Base-by-base conservation (phyloP, 352 stramenopile genomes). In the Pseudoperonospora humuli region DNA sequence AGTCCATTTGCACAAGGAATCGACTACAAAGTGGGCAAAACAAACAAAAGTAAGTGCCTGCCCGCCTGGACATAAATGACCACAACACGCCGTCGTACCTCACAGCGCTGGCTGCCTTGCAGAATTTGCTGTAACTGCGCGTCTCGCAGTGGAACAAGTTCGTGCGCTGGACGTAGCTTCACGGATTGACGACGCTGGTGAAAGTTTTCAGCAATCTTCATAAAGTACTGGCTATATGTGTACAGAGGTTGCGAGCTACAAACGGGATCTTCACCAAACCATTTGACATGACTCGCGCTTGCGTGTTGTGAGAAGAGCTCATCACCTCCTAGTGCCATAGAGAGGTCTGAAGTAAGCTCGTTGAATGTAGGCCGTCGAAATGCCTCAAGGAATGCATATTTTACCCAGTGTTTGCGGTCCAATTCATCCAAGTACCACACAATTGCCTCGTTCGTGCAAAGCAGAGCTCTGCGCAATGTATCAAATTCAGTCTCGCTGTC, bases 1-100 rank as follows among this genome's bases (percentile, higher is more conserved):
- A 81, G 62, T 11, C 74, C 74, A 46, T 85, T 89, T 17, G 76
- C 75, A 49, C 76, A 89, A 31, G 76, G 71, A 47, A 89, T 82
- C 3, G 76, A 86, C 76, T 89, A 42, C n/a, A 39, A 21, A 5
- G 28, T 2, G 18, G 19, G 26, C 24, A 50, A 27, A 27, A 53
- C 8, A 42, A 28, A 52, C 8, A 45, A 27, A 13, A 26, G 42
- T 43, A 27, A 59, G 41, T 31, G 47, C n/a, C 17, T 21, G 39
- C 4, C 45, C 2, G 11, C 6, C 1, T 5, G 3, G n/a, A 15
- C n/a, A 52, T 29, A n/a, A 34, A 21, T 9, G 23, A 36, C 0
- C 14, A 33, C 14, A n/a, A 28, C 7, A 19, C 8, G 24, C n/a
- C 33, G 23, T 48, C 68, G n/a, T 59, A 89, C 76, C 74, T 89